Percentiles rank a stretch among this genome's conserved stretches.
Evolutionary conservation across 169 alveolate genomes (phyloP).

Genomic region (Babesia bigemina): DNA sequence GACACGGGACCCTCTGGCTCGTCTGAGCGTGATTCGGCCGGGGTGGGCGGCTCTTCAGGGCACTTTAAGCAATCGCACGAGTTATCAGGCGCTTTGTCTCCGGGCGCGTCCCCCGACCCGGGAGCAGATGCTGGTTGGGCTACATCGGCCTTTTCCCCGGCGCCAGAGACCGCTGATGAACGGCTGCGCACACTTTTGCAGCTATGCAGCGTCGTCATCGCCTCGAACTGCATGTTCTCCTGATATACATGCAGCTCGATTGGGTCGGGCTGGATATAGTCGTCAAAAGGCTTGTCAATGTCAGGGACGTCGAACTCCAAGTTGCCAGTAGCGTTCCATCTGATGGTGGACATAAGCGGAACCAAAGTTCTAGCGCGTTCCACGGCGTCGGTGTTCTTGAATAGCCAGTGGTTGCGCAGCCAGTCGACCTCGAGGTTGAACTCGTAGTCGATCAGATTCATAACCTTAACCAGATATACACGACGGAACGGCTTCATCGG

Average conservation of each 20-base stretch:
- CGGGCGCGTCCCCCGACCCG: background rate
- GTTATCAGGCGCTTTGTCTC: background rate
- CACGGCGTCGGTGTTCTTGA: slow-evolving; percentile 80
- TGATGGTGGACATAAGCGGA: slow-evolving; percentile 76
- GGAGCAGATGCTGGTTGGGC: background rate
- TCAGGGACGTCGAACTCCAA: slow-evolving; percentile 68
- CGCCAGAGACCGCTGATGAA: background rate
- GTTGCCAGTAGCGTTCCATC: slow-evolving; percentile 76
- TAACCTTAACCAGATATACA: slow-evolving; percentile 83
- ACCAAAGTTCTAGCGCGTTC: slow-evolving; percentile 73
- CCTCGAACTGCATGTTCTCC: background rate
- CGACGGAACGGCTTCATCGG: slow-evolving; percentile 86
- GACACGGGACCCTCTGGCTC: background rate
- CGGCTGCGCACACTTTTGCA: slow-evolving; percentile 19
- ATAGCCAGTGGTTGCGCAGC: slow-evolving; percentile 81
- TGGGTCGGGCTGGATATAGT: background rate
- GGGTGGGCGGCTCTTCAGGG: background rate
- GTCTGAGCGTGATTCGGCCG: background rate
- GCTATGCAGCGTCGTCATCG: background rate
- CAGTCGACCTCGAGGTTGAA: slow-evolving; percentile 71
- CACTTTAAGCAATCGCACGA: background rate
- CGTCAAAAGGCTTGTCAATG: slow-evolving; percentile 23
- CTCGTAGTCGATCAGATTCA: slow-evolving; percentile 83
- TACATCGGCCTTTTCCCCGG: background rate
- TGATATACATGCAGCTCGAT: background rate